These are phyloP conservation scores for Entoloma clypeatum DNA, from an alignment of 1,284 basidiomycete genomes.

Conservation along the genomic window DNA sequence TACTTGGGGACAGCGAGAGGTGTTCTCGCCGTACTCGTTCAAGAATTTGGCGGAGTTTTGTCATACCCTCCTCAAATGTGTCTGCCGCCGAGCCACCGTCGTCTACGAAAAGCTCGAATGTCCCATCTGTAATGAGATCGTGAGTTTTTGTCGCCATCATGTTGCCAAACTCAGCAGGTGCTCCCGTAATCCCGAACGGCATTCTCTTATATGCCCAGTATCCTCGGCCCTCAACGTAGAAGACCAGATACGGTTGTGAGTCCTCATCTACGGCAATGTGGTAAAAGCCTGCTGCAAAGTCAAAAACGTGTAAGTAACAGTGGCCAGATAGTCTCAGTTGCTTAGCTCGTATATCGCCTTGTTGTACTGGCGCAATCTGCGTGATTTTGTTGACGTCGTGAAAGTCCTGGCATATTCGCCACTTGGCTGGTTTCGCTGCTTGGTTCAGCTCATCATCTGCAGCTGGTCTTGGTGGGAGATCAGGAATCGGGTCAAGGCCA, in stretches of 20 bases:
- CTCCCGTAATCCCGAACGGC: conserved; percentile 41
- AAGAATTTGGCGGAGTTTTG: conserved; percentile 21
- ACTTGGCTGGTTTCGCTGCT: conserved; percentile 21
- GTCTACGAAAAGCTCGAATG: conserved; percentile 32
- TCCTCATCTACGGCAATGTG: conserved; percentile 26
- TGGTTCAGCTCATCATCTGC: not conserved
- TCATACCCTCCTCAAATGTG: conserved; percentile 23
- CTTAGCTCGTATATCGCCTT: conserved; percentile 33
- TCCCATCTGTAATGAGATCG: conserved; percentile 27
- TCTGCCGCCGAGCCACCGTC: conserved; percentile 28
- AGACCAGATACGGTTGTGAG: conserved; percentile 31
- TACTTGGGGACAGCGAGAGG: conserved; percentile 30
- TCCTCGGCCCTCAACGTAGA: conserved; percentile 38
- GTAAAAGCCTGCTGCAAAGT: conserved; percentile 33
- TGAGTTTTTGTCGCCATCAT: conserved; percentile 28
- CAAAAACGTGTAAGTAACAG: conserved; percentile 19
- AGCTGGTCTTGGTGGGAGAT: conserved; percentile 14
- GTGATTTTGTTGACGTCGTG: conserved; percentile 33
- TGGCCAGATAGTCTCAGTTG: conserved; percentile 29
- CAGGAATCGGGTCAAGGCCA: conserved; percentile 10
- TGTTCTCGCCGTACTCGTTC: conserved; percentile 16
- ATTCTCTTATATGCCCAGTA: conserved; percentile 30
- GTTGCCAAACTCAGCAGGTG: conserved; percentile 34
- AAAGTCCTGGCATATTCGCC: conserved; percentile 37
- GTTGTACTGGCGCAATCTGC: conserved; percentile 31